phyloP scores from a whole-genome alignment of 257 asterid species.

The Ligustrum vulgare region DNA sequence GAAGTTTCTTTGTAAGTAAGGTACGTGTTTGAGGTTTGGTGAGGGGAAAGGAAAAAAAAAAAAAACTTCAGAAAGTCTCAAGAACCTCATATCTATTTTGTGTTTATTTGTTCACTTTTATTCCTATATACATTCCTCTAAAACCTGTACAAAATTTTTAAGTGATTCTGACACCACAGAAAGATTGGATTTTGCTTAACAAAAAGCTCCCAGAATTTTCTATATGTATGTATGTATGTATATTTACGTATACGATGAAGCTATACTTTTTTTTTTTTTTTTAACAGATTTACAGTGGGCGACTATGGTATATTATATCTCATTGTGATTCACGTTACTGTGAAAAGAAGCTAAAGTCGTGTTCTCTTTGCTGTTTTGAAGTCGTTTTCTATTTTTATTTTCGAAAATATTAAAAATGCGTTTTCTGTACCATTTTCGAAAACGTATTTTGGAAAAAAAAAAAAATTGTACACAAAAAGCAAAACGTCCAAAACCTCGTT shows the following conservation, averaged over 20 bases:
- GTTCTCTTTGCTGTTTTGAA: too few species aligned
- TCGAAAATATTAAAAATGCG: too few species aligned
- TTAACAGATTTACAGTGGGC: conserved; percentile 17
- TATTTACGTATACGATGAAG: not conserved
- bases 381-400: too few species aligned
- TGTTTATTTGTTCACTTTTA: not conserved
- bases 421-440: too few species aligned
- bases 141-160: not conserved
- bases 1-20: conserved; percentile 24
- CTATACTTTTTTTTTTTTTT: conserved; percentile 20
- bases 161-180: not conserved
- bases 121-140: not conserved
- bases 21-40: conserved; percentile 24
- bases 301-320: conserved; percentile 14
- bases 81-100: not conserved
- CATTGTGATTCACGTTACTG: conserved; percentile 35
- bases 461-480: too few species aligned
- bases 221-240: not conserved
- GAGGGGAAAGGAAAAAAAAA: too few species aligned
- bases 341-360: too few species aligned
- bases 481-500: too few species aligned
- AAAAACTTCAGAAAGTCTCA: not conserved
- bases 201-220: not conserved
- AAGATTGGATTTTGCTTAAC: conserved; percentile 14
- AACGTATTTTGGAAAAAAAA: too few species aligned